These are phyloP conservation scores for Camelina hispida DNA, from an alignment of 345 rosid genomes.

Conservation along the genomic window DNA sequence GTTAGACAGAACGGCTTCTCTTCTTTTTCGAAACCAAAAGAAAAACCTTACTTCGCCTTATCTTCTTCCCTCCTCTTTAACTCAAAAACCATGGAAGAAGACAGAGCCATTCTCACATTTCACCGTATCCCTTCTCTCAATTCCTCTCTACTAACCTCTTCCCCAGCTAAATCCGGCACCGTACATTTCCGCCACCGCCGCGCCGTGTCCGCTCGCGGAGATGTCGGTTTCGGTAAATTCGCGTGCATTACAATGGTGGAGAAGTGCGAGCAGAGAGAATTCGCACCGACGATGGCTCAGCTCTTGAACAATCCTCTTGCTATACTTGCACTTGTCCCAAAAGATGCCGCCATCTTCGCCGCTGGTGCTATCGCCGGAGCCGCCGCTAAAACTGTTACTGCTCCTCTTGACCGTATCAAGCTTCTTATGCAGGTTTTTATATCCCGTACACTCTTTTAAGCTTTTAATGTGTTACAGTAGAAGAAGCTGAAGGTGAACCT, in stretches of 20 bases:
- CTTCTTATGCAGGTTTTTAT: slow-evolving; percentile 86
- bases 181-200: slow-evolving; percentile 20
- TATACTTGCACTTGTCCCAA: slow-evolving; percentile 65
- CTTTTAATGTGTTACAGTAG: too few relatives aligned
- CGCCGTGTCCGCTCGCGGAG: neutral
- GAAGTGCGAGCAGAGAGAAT: slow-evolving; percentile 54
- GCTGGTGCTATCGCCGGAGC: slow-evolving; percentile 98
- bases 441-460: neutral
- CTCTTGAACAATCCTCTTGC: slow-evolving; percentile 79
- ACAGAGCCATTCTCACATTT: slow-evolving; percentile 47
- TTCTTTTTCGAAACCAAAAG: slow-evolving; percentile 30
- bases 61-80: slow-evolving; percentile 32
- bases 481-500: slow-evolving; percentile 11
- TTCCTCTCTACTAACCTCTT: slow-evolving; percentile 32
- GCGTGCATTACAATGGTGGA: slow-evolving; percentile 70
- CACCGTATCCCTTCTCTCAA: slow-evolving; percentile 53
- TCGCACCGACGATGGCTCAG: slow-evolving; percentile 68
- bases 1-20: neutral
- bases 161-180: neutral
- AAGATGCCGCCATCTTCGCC: slow-evolving; percentile 73
- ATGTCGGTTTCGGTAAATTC: slow-evolving; percentile 50
- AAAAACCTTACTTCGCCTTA: slow-evolving; percentile 37
- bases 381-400: slow-evolving; percentile 91
- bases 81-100: slow-evolving; percentile 53
- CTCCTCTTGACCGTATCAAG: slow-evolving; percentile 96